Evolutionary conservation across 768 basidiomycete species (phyloP).

Genomic region (Pisolithus sp.): DNA sequence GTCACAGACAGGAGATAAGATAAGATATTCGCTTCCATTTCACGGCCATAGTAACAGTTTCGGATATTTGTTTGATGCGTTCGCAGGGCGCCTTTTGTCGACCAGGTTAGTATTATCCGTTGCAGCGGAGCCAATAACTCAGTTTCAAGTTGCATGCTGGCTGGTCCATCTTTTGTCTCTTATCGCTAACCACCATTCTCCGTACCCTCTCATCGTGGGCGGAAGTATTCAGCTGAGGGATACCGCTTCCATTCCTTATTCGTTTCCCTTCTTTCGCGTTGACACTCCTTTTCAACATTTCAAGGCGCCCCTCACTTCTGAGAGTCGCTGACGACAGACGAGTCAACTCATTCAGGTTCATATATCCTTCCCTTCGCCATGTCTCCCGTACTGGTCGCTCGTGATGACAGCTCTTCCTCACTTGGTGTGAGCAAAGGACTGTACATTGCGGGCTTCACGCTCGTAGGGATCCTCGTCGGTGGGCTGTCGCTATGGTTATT

Average conservation of each 20-base stretch:
- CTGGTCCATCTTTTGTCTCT: too few relatives aligned
- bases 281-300: background rate
- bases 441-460: conserved; percentile 46
- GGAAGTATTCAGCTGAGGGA: background rate
- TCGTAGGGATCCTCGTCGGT: conserved; percentile 37
- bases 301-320: background rate
- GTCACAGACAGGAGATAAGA: too few relatives aligned
- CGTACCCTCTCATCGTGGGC: background rate
- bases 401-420: conserved; percentile 3
- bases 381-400: conserved; percentile 7
- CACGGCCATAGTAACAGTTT: too few relatives aligned
- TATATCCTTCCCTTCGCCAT: conserved; percentile 13
- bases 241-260: background rate
- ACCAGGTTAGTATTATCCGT: too few relatives aligned
- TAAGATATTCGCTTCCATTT: too few relatives aligned
- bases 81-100: too few relatives aligned
- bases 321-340: background rate
- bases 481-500: conserved; percentile 38
- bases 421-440: conserved; percentile 20
- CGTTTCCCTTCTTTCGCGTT: background rate
- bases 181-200: too few relatives aligned
- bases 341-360: background rate
- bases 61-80: too few relatives aligned
- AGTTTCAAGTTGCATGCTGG: too few relatives aligned
- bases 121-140: too few relatives aligned